Evolutionary conservation across 1,284 basidiomycete species (phyloP).

Genomic region (Cutaneotrichosporon sp.): DNA sequence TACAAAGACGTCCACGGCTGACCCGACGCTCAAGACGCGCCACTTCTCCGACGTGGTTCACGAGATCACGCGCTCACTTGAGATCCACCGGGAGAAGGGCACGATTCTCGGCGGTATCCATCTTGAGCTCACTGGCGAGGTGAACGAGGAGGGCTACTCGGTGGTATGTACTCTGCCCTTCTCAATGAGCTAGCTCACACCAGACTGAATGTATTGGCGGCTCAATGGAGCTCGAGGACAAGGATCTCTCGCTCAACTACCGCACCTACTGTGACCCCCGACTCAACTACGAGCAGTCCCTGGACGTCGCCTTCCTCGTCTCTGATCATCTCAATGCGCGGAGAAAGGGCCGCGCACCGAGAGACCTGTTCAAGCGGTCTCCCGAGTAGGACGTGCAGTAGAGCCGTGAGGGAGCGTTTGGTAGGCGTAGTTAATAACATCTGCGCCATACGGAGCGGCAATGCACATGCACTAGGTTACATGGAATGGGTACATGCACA

Average conservation of each 20-base stretch:
- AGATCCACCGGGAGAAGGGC: conserved; percentile 66
- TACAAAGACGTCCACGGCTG: conserved; percentile 69
- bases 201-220: conserved; percentile 57
- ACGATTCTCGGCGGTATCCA: conserved; percentile 90
- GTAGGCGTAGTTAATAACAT: background rate
- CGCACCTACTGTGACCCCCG: conserved; percentile 51
- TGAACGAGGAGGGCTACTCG: conserved; percentile 86
- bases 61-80: conserved; percentile 76
- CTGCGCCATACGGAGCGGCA: background rate
- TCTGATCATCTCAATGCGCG: conserved; percentile 47
- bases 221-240: conserved; percentile 55
- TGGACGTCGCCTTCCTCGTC: conserved; percentile 53
- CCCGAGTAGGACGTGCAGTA: background rate
- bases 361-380: conserved; percentile 26
- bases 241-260: conserved; percentile 54
- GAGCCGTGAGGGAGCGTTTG: too few relatives aligned
- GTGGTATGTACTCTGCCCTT: conserved; percentile 52
- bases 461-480: background rate
- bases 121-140: conserved; percentile 92
- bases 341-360: conserved; percentile 39
- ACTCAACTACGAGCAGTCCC: conserved; percentile 56
- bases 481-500: conserved; percentile 1
- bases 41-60: conserved; percentile 85
- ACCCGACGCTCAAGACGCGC: conserved; percentile 67
- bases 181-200: background rate